A percentile compares a stretch with the other conserved stretches of the same genome.
Conservation (phyloP, 2,329 filamentous ascomycete species). For the Botryotinia convoluta region DNA sequence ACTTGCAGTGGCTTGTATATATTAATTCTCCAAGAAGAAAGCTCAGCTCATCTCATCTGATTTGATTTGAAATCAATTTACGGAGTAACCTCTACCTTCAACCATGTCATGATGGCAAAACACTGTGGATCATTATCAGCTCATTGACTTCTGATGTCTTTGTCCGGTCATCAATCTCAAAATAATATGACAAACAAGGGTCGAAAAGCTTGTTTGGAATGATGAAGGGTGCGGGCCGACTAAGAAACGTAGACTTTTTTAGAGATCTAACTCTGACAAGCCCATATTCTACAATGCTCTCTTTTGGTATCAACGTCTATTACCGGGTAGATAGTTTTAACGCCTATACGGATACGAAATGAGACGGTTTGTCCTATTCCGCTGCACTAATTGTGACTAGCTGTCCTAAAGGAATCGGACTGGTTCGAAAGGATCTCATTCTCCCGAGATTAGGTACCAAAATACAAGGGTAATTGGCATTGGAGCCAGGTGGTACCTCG, state of each 20-base stretch:
- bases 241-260: constrained; percentile 5
- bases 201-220: constrained; percentile 18
- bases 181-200: constrained; percentile 18
- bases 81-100: constrained; percentile 18
- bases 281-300: constrained; percentile 13
- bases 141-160: constrained; percentile 14
- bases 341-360: constrained; percentile 20
- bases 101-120: constrained; percentile 19
- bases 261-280: not conserved
- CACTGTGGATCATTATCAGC: constrained; percentile 18
- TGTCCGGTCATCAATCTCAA: constrained; percentile 21
- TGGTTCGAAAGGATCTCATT: constrained; percentile 13
- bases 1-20: constrained; percentile 2
- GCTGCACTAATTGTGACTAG: constrained; percentile 12
- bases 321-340: not conserved
- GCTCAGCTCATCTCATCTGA: constrained; percentile 15
- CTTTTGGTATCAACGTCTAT: constrained; percentile 16
- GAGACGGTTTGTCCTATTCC: constrained; percentile 7
- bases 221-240: constrained; percentile 13
- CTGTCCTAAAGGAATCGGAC: constrained; percentile 11
- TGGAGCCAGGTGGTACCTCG: constrained; percentile 9
- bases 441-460: constrained; percentile 21
- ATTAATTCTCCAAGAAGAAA: not conserved
- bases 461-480: constrained; percentile 17
- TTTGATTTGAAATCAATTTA: constrained; percentile 20